A percentile compares a stretch with the other conserved stretches of the same genome.
These are phyloP conservation scores for Orobanche coerulescens DNA, from an alignment of 257 asterid genomes.

Conservation along the genomic window DNA sequence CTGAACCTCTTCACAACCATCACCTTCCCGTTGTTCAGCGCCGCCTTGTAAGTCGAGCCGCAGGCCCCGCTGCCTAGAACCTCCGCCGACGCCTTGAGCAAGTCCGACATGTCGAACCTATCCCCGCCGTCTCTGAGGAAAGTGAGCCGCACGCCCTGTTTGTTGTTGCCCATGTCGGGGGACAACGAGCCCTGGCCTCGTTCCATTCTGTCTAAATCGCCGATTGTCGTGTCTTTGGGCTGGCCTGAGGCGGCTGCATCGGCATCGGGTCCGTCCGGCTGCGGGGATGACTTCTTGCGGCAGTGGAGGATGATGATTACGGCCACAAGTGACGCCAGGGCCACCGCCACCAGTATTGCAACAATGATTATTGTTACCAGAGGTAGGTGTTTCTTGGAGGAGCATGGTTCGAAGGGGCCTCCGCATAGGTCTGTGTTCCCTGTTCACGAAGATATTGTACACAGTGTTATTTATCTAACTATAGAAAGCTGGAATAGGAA, in stretches of 20 bases:
- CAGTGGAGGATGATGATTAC: constrained; percentile 32
- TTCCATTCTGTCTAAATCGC: constrained; percentile 37
- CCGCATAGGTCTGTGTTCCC: constrained; percentile 75
- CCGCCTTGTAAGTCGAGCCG: constrained; percentile 80
- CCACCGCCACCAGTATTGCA: constrained; percentile 29
- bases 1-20: constrained; percentile 82
- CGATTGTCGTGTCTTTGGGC: background rate
- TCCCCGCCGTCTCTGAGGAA: constrained; percentile 51
- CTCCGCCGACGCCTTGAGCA: constrained; percentile 88
- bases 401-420: constrained; percentile 50
- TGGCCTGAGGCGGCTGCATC: constrained; percentile 10
- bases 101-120: constrained; percentile 59
- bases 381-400: constrained; percentile 18
- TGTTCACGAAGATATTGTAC: constrained; percentile 12
- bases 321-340: constrained; percentile 36
- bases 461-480: background rate
- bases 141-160: constrained; percentile 41
- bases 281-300: constrained; percentile 27
- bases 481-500: too few species aligned
- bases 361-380: constrained; percentile 27
- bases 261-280: background rate
- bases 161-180: constrained; percentile 25
- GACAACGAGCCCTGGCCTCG: constrained; percentile 18
- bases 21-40: constrained; percentile 30
- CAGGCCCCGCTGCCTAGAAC: constrained; percentile 60